Conservation (phyloP, 257 asterid genomes). For the Thymus quinquecostatus region DNA sequence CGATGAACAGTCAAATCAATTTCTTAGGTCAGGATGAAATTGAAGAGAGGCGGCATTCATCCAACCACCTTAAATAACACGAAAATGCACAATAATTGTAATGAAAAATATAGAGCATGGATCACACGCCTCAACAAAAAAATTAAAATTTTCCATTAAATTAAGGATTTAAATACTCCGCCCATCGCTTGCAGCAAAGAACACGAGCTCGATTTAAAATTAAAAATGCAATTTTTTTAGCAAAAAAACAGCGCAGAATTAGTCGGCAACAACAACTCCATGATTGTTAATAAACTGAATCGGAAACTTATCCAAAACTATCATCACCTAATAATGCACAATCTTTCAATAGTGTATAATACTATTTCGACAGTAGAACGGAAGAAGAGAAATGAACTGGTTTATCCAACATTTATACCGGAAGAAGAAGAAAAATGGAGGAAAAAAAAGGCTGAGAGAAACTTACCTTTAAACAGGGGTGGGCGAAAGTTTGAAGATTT, state of each 20-base stretch:
- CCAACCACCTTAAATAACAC: not conserved
- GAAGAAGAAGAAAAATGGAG: no score
- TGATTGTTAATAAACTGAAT: no score
- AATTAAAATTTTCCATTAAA: not conserved
- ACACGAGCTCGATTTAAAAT: not conserved
- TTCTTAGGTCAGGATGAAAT: conserved; percentile 7
- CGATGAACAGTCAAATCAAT: not conserved
- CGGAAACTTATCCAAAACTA: not conserved
- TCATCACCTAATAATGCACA: conserved; percentile 29
- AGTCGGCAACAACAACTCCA: not conserved
- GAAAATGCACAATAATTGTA: no score
- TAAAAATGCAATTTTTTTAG: not conserved
- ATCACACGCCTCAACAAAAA: conserved; percentile 39
- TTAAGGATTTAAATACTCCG: conserved; percentile 22
- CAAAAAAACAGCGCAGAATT: not conserved
- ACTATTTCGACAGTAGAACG: no score
- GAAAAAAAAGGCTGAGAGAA: not conserved
- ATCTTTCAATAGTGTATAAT: not conserved
- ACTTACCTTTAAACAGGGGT: conserved; percentile 29
- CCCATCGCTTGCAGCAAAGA: conserved; percentile 4
- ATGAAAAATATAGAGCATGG: not conserved
- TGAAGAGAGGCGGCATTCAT: conserved; percentile 4
- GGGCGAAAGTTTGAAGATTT: conserved; percentile 2
- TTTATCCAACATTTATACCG: not conserved
- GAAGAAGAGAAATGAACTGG: not conserved